Base-by-base conservation (phyloP, 352 stramenopile genomes). In the Pythium periplocum region DNA sequence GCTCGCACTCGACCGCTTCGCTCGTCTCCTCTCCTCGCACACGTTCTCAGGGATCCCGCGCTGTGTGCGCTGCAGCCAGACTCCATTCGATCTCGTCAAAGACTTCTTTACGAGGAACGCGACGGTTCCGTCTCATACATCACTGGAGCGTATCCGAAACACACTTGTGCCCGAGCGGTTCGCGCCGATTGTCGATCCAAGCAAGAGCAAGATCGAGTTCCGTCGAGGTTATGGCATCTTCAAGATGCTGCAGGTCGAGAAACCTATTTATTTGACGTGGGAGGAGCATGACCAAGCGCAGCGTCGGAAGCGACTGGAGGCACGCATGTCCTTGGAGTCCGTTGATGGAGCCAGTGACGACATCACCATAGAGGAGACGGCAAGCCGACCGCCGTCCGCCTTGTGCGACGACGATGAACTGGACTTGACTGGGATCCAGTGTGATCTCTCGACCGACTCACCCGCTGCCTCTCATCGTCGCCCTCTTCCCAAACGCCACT, bases 201-300 rank as follows among this genome's bases (percentile, higher is more conserved):
- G 57, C 44, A 89, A 89, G 60, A 89, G 78, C 70, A 87, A 89
- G 55, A 83, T 91, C 52, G 76, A 90, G 52, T 91, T 86, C 46
- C 75, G 78, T 11, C 77, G 78, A 17, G 72, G 65, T 30, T 64
- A 71, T 30, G 68, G 71, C 1, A 83, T 88, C 45, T 68, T 78
- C 48, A 75, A 72, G 37, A 73, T 88, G 34, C 47, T 91, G 46
- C 78, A 89, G 55, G 66, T 85, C 44, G 75, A 90, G 61, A 85
- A 78, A 12, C 63, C 74, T 0, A 74, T 90, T 4, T 67, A 68
- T 51, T 69, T 67, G 3, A 78, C 77, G 47, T 65, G 70, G 49
- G 57, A 59, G 9, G 73, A 84, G 41, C 60, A 67, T 32, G 55
- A 65, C 11, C 47, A 61, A 33, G 44, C 62, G 6, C 9, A n/a